phyloP scores from a whole-genome alignment of 345 rosid genomes.

The Syzygium aqueum region DNA sequence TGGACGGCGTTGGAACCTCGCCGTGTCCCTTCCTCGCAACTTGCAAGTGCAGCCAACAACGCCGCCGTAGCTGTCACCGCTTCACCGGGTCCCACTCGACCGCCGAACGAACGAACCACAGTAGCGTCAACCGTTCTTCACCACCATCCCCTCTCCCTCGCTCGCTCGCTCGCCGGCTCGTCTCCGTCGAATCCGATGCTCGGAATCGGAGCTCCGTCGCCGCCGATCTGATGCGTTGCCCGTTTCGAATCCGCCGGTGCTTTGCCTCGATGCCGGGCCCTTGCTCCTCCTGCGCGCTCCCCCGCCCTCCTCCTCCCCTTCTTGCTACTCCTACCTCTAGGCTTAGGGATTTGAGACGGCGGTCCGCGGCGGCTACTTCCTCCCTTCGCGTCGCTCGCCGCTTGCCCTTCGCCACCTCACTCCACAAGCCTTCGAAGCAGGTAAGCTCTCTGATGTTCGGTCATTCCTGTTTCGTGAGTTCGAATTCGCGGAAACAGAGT shows the following conservation, averaged over 20 bases:
- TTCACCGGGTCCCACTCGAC: background rate
- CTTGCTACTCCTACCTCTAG: background rate
- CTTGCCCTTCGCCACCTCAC: background rate
- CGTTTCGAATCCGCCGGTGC: background rate
- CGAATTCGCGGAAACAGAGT: background rate
- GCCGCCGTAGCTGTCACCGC: background rate
- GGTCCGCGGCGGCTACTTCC: background rate
- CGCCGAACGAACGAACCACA: background rate
- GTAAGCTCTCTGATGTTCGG: background rate
- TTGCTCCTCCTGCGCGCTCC: background rate
- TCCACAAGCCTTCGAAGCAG: background rate
- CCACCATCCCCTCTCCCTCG: background rate
- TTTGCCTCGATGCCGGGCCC: constrained; percentile 10
- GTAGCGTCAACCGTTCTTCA: background rate
- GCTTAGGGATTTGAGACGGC: background rate
- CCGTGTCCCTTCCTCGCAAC: background rate
- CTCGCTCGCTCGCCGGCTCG: background rate
- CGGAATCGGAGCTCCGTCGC: background rate
- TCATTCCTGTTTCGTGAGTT: background rate
- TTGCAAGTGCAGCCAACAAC: background rate
- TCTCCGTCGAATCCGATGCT: background rate
- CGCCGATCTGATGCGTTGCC: background rate
- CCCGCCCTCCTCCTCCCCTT: background rate
- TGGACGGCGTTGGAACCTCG: background rate
- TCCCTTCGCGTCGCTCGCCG: background rate